A percentile compares a stretch with the other conserved stretches of the same genome.
Conservation (phyloP, 2,329 filamentous ascomycete genomes). For the Biscogniauxia marginata region DNA sequence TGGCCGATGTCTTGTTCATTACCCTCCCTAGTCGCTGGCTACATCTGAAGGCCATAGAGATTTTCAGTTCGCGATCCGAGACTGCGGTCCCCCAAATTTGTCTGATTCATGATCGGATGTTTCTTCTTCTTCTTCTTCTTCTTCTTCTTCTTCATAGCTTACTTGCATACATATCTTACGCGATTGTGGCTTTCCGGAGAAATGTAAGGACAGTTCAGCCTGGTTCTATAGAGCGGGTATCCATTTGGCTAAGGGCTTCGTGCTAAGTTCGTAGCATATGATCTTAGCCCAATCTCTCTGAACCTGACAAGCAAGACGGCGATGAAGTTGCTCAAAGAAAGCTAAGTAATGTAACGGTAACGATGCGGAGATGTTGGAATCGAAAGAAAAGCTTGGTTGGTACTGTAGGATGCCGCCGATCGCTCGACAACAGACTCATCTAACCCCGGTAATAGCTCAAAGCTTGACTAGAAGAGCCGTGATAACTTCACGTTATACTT, state of each 20-base stretch:
- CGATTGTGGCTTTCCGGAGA: neutral
- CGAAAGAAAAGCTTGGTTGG: neutral
- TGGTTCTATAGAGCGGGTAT: neutral
- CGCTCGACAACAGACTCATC: neutral
- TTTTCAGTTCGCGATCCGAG: neutral
- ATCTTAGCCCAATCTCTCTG: neutral
- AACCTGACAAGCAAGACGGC: neutral
- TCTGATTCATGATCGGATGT: neutral
- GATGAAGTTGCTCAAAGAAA: neutral
- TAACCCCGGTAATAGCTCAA: neutral
- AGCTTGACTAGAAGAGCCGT: neutral
- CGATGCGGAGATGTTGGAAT: neutral
- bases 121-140: neutral
- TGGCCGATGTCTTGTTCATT: too few species aligned
- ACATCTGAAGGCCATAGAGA: too few species aligned
- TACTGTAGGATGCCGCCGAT: neutral
- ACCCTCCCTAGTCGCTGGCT: neutral
- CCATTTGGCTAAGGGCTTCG: neutral
- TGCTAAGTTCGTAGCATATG: too few species aligned
- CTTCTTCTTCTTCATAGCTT: neutral
- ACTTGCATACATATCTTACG: neutral
- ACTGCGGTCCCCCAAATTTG: neutral
- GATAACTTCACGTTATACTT: neutral
- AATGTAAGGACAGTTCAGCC: neutral
- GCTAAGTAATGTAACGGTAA: neutral